A percentile compares a stretch with the other conserved stretches of the same genome.
phyloP scores from a whole-genome alignment of 768 basidiomycete species.

The Chalciporus piperatus region DNA sequence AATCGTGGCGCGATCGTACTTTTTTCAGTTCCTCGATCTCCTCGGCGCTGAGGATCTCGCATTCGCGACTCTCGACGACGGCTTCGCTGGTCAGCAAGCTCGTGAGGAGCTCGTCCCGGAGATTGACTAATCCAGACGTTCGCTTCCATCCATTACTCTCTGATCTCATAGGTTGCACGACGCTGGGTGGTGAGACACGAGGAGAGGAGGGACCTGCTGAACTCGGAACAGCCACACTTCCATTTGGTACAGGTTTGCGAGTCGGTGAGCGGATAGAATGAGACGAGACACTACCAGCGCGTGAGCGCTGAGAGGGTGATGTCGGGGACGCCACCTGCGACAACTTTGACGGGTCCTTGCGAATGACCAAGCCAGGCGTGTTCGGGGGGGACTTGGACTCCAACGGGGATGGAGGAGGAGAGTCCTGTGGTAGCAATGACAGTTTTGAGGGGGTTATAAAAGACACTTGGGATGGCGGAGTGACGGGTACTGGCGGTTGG shows the following conservation, averaged over 20 bases:
- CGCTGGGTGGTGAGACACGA: slow-evolving; percentile 26
- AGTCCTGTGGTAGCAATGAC: slow-evolving; percentile 45
- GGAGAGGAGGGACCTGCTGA: slow-evolving; percentile 45
- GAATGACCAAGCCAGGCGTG: slow-evolving; percentile 42
- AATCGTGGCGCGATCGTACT: slow-evolving; percentile 39
- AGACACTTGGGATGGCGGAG: slow-evolving; percentile 25
- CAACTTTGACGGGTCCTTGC: slow-evolving; percentile 47
- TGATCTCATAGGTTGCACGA: slow-evolving; percentile 36
- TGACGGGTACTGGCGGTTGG: slow-evolving; percentile 13
- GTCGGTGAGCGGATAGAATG: slow-evolving; percentile 22
- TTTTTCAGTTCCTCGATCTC: slow-evolving; percentile 71
- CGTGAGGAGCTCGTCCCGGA: slow-evolving; percentile 82
- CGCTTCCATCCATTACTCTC: slow-evolving; percentile 42
- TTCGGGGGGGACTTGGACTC: slow-evolving; percentile 19
- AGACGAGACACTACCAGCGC: slow-evolving; percentile 24
- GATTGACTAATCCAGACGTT: slow-evolving; percentile 46
- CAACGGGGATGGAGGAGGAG: slow-evolving; percentile 31
- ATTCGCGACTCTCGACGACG: slow-evolving; percentile 84
- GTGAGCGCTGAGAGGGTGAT: slow-evolving; percentile 18
- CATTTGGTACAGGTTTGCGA: slow-evolving; percentile 16
- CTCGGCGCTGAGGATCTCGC: slow-evolving; percentile 71
- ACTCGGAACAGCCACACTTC: slow-evolving; percentile 8
- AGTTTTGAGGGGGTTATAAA: slow-evolving; percentile 32
- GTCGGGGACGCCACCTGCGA: slow-evolving; percentile 20
- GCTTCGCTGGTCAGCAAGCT: slow-evolving; percentile 92